Percentiles rank a stretch among this genome's conserved stretches.
These are phyloP conservation scores for Claviceps maximensis DNA, from an alignment of 2,329 filamentous ascomycete species.

Conservation along the genomic window DNA sequence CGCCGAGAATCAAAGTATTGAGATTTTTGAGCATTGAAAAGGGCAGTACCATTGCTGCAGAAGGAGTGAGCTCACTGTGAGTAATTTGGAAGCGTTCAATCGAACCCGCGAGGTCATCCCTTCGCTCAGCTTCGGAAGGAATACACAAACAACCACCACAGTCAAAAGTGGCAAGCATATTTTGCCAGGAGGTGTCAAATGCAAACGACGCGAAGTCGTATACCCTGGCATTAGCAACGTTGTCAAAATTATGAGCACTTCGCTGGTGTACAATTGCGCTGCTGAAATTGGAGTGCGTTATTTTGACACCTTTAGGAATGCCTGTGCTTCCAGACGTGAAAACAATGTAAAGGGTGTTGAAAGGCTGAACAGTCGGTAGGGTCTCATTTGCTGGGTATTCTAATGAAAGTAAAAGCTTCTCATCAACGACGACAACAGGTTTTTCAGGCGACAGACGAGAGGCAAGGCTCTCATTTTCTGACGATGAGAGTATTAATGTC, in stretches of 20 bases:
- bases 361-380: constrained; percentile 7
- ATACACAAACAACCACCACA: constrained; percentile 11
- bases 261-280: constrained; percentile 6
- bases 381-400: neutral
- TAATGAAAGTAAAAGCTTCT: neutral
- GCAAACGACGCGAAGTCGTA: constrained; percentile 13
- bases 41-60: constrained; percentile 1
- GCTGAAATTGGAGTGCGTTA: constrained; percentile 11
- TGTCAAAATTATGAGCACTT: constrained; percentile 5
- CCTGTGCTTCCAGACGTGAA: constrained; percentile 38
- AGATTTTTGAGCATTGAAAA: neutral
- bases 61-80: constrained; percentile 1
- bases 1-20: constrained; percentile 3
- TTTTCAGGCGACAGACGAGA: constrained; percentile 1
- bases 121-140: constrained; percentile 7
- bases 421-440: neutral
- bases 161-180: constrained; percentile 10
- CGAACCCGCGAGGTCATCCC: constrained; percentile 1
- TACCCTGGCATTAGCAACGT: constrained; percentile 7
- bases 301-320: constrained; percentile 35
- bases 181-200: constrained; percentile 11
- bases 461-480: constrained; percentile 4
- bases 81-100: constrained; percentile 1
- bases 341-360: constrained; percentile 22
- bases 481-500: constrained; percentile 10